Conservation (phyloP, 192 early-diverging fungal genomes). For the Backusella westeae region DNA sequence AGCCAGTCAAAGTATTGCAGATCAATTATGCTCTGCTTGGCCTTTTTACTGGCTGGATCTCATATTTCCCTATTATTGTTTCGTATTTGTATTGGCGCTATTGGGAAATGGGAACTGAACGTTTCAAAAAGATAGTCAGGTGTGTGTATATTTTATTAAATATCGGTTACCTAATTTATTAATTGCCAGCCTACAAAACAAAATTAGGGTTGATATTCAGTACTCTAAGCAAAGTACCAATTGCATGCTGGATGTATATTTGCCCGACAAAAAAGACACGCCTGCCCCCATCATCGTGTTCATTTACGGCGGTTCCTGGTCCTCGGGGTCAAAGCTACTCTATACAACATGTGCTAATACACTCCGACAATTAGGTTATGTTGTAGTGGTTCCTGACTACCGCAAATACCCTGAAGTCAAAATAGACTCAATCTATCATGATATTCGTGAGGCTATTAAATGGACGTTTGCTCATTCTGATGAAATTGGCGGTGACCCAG, state of each 20-base stretch:
- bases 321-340: conserved; percentile 44
- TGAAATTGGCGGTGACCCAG: conserved; percentile 30
- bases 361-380: conserved; percentile 51
- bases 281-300: conserved; percentile 49
- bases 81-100: conserved; percentile 36
- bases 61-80: conserved; percentile 29
- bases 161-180: neutral
- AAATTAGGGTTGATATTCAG: conserved; percentile 27
- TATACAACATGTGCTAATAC: conserved; percentile 49
- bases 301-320: conserved; percentile 56
- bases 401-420: conserved; percentile 52
- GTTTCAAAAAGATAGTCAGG: conserved; percentile 32
- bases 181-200: neutral
- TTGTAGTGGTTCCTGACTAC: conserved; percentile 54
- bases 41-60: conserved; percentile 18
- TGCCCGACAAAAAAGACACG: conserved; percentile 11
- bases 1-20: conserved; percentile 37
- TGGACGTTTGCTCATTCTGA: conserved; percentile 42
- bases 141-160: conserved; percentile 12
- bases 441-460: conserved; percentile 45
- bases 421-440: conserved; percentile 37
- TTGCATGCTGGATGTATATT: conserved; percentile 29
- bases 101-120: conserved; percentile 21
- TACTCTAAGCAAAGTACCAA: conserved; percentile 14
- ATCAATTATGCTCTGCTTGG: conserved; percentile 30